phyloP scores from a whole-genome alignment of 495 filamentous ascomycete genomes.

The Venustampulla echinocandica region DNA sequence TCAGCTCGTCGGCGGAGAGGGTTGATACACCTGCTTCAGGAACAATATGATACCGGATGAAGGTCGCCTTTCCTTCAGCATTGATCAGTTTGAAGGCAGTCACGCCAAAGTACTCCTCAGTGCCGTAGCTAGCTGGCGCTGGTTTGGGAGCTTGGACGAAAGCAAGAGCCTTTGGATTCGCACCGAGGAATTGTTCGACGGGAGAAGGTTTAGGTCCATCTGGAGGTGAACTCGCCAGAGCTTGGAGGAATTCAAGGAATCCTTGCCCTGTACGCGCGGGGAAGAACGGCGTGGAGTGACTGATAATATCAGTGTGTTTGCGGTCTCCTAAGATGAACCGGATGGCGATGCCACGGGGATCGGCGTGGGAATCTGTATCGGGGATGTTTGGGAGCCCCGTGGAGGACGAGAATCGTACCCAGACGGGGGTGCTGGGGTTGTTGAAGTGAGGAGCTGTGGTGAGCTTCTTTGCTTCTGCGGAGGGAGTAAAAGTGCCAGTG shows the following conservation, averaged over 20 bases:
- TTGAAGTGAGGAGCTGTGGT: conserved; percentile 44
- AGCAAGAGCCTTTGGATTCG: conserved; percentile 33
- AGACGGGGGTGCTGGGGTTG: conserved; percentile 34
- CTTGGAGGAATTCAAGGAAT: conserved; percentile 39
- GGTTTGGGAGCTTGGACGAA: conserved; percentile 42
- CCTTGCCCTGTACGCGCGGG: conserved; percentile 38
- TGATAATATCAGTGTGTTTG: conserved; percentile 47
- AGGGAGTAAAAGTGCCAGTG: conserved; percentile 41
- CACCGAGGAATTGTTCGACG: conserved; percentile 32
- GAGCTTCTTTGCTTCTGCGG: conserved; percentile 31
- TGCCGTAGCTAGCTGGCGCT: conserved; percentile 35
- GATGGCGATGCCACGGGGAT: conserved; percentile 41
- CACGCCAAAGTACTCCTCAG: conserved; percentile 37
- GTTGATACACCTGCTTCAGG: conserved; percentile 30
- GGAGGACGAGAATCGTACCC: conserved; percentile 41
- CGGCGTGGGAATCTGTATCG: conserved; percentile 38
- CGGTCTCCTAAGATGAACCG: conserved; percentile 40
- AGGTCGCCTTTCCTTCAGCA: conserved; percentile 31
- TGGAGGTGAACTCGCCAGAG: conserved; percentile 18
- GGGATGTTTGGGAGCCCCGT: conserved; percentile 44
- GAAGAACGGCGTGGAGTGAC: conserved; percentile 41
- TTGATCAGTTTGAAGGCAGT: conserved; percentile 43
- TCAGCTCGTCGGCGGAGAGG: conserved; percentile 28
- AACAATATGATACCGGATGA: conserved; percentile 36
- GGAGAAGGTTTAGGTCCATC: conserved; percentile 13